Base-by-base conservation (phyloP, 768 basidiomycete genomes). In the Termitomyces sp. region DNA sequence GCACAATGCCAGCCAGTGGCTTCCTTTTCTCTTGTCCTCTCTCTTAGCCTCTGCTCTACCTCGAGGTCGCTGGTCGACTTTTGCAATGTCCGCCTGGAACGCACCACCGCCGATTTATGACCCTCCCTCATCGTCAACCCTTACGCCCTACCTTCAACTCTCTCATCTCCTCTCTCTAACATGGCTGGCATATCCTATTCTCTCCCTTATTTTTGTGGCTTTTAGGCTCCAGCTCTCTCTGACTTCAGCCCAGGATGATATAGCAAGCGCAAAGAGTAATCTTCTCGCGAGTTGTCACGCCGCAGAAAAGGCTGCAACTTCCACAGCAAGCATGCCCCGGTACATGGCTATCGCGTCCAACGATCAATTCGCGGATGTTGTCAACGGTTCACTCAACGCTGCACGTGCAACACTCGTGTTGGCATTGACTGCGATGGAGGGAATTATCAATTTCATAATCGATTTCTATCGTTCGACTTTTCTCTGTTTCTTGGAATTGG, bases 391-490 rank as follows among this genome's bases (percentile, higher is more conserved):
- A 0, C 81, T 97, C 72, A 78, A 87, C 55, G 91, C 80, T 24
- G 87, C 93, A 18, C 87, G 90, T 22, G 84, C 77, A 10, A 80
- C 87, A 6, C 79, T 97, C 53, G 74, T 88, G 36, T 73, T 92
- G 42, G 73, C 91, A 2, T 75, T 98, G 56, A 96, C 90, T 0
- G 76, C 86, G 38, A 88, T 96, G 83, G 92, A 97, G 68, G 85
- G 79, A 0, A 81, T 95, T 65, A 87, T 94, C 72, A 93, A 91
- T 65, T 98, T 98, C 71, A 82, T 97, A 62, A 82, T 98, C 62
- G 89, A 93, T 72, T 83, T 88, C 47, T 98, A 97, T 68, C 88
- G 94, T 42, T 95, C 94, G 3, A 90, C 95, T 3, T 87, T 96
- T 66, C 80, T 99, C 53, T 99, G 96, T 70, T 94, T 97, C 64